Evolutionary conservation across 2,329 filamentous ascomycete species (phyloP), one percentile per base, ranked within the genome.

Genomic region (Chaetomium strumarium): DNA sequence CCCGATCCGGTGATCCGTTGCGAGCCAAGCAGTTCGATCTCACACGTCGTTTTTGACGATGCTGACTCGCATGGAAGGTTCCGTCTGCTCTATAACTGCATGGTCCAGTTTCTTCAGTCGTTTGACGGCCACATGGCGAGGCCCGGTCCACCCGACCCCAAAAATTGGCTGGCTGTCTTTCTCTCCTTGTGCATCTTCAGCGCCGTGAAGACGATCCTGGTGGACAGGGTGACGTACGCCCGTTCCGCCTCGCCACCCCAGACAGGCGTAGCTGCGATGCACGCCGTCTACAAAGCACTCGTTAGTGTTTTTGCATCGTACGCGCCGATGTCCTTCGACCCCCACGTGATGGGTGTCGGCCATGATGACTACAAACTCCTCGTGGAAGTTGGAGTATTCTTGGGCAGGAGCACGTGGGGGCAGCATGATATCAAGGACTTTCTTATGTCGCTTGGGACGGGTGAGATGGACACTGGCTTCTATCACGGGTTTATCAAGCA

Each of bases 181-280:
- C 68, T 78, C 46, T 75, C 79, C 12, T 64, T 83, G 16, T 81
- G 79, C 62, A 75, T 83, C n/a, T 80, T 83, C 60, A 81, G 78
- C 61, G 69, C 78, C 29, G 71, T 76, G 17, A 73, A 75, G 45
- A 77, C 77, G 1, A 70, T 83, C 1, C 65, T 81, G 5, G 67
- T 75, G 14, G 76, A 80, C 51, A 67, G 77, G 33, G 67, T 69
- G 19, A 66, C 69, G 6, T 57, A 60, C 47, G 56, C 60, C 17
- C 57, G 63, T 1, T 46, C 53, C 20, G 49, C 24, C 29, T 60
- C 58, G 12, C 55, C 54, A n/a, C 57, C 65, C 20, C 60, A 65
- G 46, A 55, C 56, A 33, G 60, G 20, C 53, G 63, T 66, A n/a
- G 58, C 66, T 11, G 64, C 63, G 4, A 75, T 78, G 64, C 72